Evolutionary conservation across 2,329 filamentous ascomycete genomes (phyloP), one percentile per base, ranked within the genome.

Genomic region (Clarireedia sp.): DNA sequence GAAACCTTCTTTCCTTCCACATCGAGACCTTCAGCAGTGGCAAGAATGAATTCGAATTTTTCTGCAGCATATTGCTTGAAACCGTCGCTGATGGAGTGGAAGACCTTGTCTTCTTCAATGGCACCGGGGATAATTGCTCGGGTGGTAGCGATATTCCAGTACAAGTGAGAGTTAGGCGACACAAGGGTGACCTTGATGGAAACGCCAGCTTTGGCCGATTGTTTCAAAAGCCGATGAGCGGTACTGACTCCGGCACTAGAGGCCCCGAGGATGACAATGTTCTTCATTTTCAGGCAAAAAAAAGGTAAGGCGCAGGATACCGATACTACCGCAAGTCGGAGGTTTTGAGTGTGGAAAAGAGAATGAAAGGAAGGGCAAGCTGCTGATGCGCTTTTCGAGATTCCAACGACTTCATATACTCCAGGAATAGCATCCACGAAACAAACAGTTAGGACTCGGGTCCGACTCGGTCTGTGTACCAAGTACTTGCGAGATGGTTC

Each of bases 171-270:
- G 55, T 72, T 75, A 3, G 76, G 78, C 57, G 77, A 75, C 62
- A 85, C 71, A 14, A 82, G 68, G 47, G 75, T 75, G 47, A 84
- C 69, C 55, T 78, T 78, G 64, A 79, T 77, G 12, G 70, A 69
- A 5, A 50, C 6, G 3, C 44, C 50, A 24, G 23, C 49, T 43
- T 59, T 61, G 29, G 56, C 48, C 21, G 57, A 55, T 16, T 65
- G 57, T 56, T 68, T 70, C 26, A 69, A 51, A 40, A 70, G 59
- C n/a, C 64, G 61, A 59, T 70, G 68, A 26, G 68, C 60, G 4
- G 64, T 60, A 33, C 59, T 60, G 33, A 70, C 59, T 29, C 67
- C 68, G 16, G 62, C 59, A 48, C 52, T 68, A 46, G 66, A 66
- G 49, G 61, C 68, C 14, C 68, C 68, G 5, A 70, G 57, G 52